phyloP scores from a whole-genome alignment of 75 land plant genomes.

The Chamaecyparis obtusa region DNA sequence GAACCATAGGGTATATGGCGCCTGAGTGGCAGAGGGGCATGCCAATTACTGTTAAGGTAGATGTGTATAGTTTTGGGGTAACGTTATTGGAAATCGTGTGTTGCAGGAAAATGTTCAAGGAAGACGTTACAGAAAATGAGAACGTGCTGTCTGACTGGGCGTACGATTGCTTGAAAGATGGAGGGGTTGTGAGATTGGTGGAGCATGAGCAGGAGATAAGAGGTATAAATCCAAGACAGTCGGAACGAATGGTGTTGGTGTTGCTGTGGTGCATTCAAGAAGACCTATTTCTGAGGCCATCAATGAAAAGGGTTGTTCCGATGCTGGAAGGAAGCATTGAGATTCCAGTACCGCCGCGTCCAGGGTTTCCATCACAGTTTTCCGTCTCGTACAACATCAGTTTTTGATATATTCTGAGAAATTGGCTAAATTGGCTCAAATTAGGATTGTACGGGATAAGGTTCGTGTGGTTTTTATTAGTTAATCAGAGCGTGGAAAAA shows the following conservation, averaged over 20 bases:
- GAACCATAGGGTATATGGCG: constrained; percentile 45
- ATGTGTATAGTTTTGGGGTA: constrained; percentile 58
- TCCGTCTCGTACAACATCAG: no score
- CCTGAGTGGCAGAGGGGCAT: constrained; percentile 33
- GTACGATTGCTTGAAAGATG: constrained; percentile 28
- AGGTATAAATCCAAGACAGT: constrained; percentile 2
- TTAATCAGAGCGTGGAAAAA: no score
- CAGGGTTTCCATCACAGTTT: not conserved
- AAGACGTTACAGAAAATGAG: constrained; percentile 11
- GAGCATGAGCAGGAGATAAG: constrained; percentile 33
- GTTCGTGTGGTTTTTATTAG: no score
- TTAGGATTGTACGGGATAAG: no score
- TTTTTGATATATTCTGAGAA: no score
- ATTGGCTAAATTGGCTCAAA: no score
- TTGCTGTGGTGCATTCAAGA: constrained; percentile 65
- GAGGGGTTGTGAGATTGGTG: constrained; percentile 20
- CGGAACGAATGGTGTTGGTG: constrained; percentile 32
- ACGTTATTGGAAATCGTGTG: constrained; percentile 45
- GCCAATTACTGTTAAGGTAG: constrained; percentile 38
- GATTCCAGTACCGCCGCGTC: constrained; percentile 33
- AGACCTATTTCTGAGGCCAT: constrained; percentile 42
- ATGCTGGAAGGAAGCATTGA: constrained; percentile 59
- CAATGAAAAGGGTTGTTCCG: constrained; percentile 49
- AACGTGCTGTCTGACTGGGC: constrained; percentile 31
- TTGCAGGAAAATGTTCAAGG: constrained; percentile 28